Evolutionary conservation across 1,284 basidiomycete species (phyloP), one percentile per base, ranked within the genome.

Genomic region (Thecaphora frezii): DNA sequence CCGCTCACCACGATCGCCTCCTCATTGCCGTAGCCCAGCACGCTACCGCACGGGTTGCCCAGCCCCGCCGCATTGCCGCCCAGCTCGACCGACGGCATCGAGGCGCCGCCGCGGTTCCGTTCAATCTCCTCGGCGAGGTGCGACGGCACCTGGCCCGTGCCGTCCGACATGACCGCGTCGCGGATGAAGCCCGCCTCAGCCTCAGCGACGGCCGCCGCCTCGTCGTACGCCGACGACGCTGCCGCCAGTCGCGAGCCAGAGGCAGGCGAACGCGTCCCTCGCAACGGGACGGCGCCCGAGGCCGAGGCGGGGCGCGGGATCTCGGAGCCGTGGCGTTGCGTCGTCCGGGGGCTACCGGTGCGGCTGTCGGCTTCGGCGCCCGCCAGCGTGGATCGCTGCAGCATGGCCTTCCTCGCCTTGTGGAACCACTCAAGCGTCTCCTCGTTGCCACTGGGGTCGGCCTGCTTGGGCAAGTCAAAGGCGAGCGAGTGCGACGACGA

Each of bases 1-100:
- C 90, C 93, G 56, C 88, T 91, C n/a, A 97, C 87, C 8, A 94
- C 86, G 1, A 94, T 81, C 5, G 90, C 83, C 38, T 84, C 83
- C 19, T 81, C 79, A 65, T 86, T 84, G 1, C 87, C 87, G 84
- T 86, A 89, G 1, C 88, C 87, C 24, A 82, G 80, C 3, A 85
- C 85, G 51, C 68, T 67, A 18, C 66, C 69, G 44, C 69, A 70
- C 18, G 67, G 65, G 28, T 73, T 73, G 30, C 68, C 67, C 48
- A 69, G 42, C 2, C 67, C 67, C 2, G 54, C 41, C 13, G 59
- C 63, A 26, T 69, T 66, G 41, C 63, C 63, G 1, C 54, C 47
- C 1, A 51, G 39, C 24, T 46, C 37, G 21, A 18, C 41, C 21
- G n/a, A 9, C n/a, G 38, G 21, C 38, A n/a, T n/a, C n/a, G 38